phyloP scores from a whole-genome alignment of 768 basidiomycete genomes.

The Mycena metata region DNA sequence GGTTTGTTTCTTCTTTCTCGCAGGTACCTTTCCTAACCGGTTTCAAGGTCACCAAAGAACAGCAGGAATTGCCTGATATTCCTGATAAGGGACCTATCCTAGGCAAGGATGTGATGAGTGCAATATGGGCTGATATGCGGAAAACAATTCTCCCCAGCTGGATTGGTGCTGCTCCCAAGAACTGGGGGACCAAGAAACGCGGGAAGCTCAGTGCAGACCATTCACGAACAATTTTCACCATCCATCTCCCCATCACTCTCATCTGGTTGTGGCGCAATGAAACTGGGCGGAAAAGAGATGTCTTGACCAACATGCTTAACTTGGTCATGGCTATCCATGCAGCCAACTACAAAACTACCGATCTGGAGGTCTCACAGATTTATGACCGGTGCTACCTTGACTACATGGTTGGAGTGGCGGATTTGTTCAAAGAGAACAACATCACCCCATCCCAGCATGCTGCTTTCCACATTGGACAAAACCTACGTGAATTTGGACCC shows the following conservation, averaged over 20 bases:
- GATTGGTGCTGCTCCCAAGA: constrained; percentile 39
- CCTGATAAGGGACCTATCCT: constrained; percentile 28
- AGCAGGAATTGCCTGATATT: background rate
- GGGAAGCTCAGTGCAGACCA: constrained; percentile 53
- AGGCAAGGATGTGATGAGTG: constrained; percentile 30
- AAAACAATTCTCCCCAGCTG: constrained; percentile 44
- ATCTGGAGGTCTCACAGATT: constrained; percentile 9
- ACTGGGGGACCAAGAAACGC: constrained; percentile 40
- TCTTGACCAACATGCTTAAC: constrained; percentile 50
- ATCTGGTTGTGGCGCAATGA: constrained; percentile 50
- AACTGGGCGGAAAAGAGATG: constrained; percentile 27
- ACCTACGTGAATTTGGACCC: constrained; percentile 47
- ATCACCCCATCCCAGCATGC: constrained; percentile 49
- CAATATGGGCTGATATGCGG: constrained; percentile 38
- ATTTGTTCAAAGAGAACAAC: constrained; percentile 42
- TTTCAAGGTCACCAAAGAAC: background rate
- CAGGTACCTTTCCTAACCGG: too few relatives aligned
- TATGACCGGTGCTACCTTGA: constrained; percentile 33
- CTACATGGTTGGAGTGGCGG: constrained; percentile 39
- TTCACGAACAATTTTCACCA: constrained; percentile 48
- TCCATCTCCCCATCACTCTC: constrained; percentile 52
- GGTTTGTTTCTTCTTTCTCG: too few relatives aligned
- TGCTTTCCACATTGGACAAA: constrained; percentile 47
- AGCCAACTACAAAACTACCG: constrained; percentile 36
- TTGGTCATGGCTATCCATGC: constrained; percentile 43